Evolutionary conservation across 768 basidiomycete genomes (phyloP), one percentile per base, ranked within the genome.

Genomic region (Flagelloscypha sp.): DNA sequence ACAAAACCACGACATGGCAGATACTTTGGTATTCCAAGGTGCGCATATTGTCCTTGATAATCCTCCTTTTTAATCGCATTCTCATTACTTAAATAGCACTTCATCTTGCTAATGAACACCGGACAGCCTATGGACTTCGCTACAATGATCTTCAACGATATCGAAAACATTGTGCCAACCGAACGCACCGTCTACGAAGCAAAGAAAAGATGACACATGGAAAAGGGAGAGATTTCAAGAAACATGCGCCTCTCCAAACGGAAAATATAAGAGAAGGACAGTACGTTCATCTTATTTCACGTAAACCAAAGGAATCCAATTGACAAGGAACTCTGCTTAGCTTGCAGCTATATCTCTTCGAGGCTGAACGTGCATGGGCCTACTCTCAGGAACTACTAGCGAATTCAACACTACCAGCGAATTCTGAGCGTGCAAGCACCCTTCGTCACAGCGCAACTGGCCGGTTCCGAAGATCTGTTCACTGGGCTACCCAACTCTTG

Each of bases 301-400:
- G n/a, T n/a, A n/a, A n/a, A n/a, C n/a, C n/a, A n/a, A n/a, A n/a
- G n/a, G n/a, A n/a, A n/a, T n/a, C n/a, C n/a, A n/a, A n/a, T n/a
- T n/a, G n/a, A n/a, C n/a, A n/a, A n/a, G n/a, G n/a, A n/a, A n/a
- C 32, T 17, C 24, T 9, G 28, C 35, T 18, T 36, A 89, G 86
- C 48, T 69, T 93, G 5, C 82, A 93, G 47, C 70, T 95, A 8
- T 61, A 92, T 30, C 68, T 97, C 7, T 80, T 92, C 49, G 89
- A 95, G 54, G 76, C 89, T 7, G 94, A 98, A 55, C 78, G 94
- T 28, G 86, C 89, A 20, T 90, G 90, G 79, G 79, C 86, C 1
- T 78, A 90, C 57, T 79, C 90, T 4, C 87, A 93, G 55, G 85
- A 87, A 35, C 74, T 93, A 28, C 55, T 64, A 15, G 52, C 67